Conservation (phyloP, 805 yeast genomes). For the Candida manassasensis region DNA sequence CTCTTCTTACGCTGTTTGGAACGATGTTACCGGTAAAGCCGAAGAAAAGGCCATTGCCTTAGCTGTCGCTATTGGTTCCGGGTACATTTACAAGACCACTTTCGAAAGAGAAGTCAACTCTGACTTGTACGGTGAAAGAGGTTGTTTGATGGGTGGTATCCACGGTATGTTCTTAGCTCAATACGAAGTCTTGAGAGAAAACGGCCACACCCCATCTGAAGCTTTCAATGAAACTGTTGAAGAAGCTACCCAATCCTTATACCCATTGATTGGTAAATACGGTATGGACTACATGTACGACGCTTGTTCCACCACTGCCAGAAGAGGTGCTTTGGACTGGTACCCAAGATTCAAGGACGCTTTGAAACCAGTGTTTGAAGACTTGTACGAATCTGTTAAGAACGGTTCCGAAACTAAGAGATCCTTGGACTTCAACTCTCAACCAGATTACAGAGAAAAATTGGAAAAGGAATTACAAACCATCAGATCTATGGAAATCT, state of each 20-base stretch:
- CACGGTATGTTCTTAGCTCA: slow-evolving; percentile 99
- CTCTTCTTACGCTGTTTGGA: slow-evolving; percentile 99
- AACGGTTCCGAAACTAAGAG: slow-evolving; percentile 97
- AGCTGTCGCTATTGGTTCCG: slow-evolving; percentile 99
- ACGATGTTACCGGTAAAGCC: slow-evolving; percentile 98
- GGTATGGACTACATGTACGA: slow-evolving; percentile 99
- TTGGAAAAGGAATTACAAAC: slow-evolving; percentile 88
- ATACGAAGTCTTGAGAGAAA: slow-evolving; percentile 99
- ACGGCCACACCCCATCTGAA: slow-evolving; percentile 99
- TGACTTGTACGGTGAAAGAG: slow-evolving; percentile 99
- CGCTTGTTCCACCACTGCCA: slow-evolving; percentile 99
- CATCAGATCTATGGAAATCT: slow-evolving; percentile 98
- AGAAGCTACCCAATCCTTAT: slow-evolving; percentile 98
- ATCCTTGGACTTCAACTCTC: slow-evolving; percentile 97
- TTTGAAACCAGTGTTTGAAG: slow-evolving; percentile 96
- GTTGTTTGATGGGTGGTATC: slow-evolving; percentile 99
- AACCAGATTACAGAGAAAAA: slow-evolving; percentile 94
- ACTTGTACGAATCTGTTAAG: slow-evolving; percentile 90
- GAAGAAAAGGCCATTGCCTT: slow-evolving; percentile 98
- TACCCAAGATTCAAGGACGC: slow-evolving; percentile 98
- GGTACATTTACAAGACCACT: slow-evolving; percentile 99
- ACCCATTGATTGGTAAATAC: slow-evolving; percentile 98
- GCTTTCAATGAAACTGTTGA: slow-evolving; percentile 99
- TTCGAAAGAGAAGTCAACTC: slow-evolving; percentile 99
- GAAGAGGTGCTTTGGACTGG: slow-evolving; percentile 99